Percentiles rank a stretch among this genome's conserved stretches.
phyloP scores from a whole-genome alignment of 441 rosid genomes.

The Gossypium schwendimanii region DNA sequence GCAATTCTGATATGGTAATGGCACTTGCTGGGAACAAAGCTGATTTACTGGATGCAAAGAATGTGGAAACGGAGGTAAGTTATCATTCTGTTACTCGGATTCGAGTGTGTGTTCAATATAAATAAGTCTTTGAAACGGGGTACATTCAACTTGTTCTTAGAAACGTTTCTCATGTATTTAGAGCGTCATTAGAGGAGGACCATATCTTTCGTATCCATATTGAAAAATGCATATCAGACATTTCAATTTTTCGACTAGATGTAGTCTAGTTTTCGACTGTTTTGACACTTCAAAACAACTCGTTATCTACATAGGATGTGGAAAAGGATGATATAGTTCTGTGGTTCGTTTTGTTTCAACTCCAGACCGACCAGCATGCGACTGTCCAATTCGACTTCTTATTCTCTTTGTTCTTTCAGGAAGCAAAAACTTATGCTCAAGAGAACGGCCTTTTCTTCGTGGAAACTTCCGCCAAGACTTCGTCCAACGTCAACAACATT shows the following conservation, averaged over 20 bases:
- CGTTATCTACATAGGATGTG: not conserved
- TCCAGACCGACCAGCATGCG: not conserved
- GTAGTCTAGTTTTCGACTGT: not conserved
- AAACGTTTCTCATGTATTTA: no score
- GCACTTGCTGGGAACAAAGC: constrained; percentile 94
- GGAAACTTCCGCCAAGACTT: constrained; percentile 96
- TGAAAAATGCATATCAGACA: no score
- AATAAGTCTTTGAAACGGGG: no score
- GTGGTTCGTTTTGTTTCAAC: not conserved
- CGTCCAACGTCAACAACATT: constrained; percentile 73
- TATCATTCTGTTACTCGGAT: not conserved
- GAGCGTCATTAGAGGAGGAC: no score
- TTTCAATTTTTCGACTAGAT: not conserved
- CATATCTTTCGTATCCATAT: no score
- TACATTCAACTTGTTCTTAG: no score
- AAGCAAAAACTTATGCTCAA: constrained; percentile 24
- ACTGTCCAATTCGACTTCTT: not conserved
- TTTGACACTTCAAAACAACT: not conserved
- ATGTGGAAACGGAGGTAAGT: constrained; percentile 74
- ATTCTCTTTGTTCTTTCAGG: constrained; percentile 30
- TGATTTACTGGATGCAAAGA: constrained; percentile 74
- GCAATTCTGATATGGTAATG: constrained; percentile 89
- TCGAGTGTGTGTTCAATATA: no score
- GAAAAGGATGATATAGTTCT: not conserved
- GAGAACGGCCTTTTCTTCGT: constrained; percentile 87